These are phyloP conservation scores for Lumnitzera racemosa DNA, from an alignment of 345 rosid species.

Conservation along the genomic window DNA sequence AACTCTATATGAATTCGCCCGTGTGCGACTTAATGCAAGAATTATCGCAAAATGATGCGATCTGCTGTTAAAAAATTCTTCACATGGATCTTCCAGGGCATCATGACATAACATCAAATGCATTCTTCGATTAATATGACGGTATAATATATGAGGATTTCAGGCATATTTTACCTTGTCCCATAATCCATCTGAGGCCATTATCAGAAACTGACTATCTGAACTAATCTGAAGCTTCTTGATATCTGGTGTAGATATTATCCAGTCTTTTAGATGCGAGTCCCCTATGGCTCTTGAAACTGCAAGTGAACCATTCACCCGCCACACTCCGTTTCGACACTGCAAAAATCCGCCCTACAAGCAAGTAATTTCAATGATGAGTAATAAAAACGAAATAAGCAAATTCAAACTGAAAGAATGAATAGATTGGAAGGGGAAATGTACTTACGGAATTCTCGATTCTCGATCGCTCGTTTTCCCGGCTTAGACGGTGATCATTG, in stretches of 20 bases:
- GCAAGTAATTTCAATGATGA: neutral
- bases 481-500: slow-evolving; percentile 28
- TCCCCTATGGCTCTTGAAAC: slow-evolving; percentile 56
- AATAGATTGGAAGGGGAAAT: neutral
- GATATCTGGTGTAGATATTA: slow-evolving; percentile 49
- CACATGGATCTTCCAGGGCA: no score
- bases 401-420: neutral
- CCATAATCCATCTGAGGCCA: slow-evolving; percentile 62
- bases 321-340: slow-evolving; percentile 32
- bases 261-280: slow-evolving; percentile 38
- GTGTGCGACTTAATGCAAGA: no score
- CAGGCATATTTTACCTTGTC: slow-evolving; percentile 31
- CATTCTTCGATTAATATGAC: no score
- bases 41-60: no score
- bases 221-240: slow-evolving; percentile 18
- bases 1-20: no score
- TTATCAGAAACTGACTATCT: slow-evolving; percentile 35
- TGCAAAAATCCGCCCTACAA: slow-evolving; percentile 49
- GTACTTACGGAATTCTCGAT: slow-evolving; percentile 34
- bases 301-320: slow-evolving; percentile 49
- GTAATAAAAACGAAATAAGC: neutral
- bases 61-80: no score
- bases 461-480: slow-evolving; percentile 39
- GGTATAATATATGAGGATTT: neutral
- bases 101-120: no score